These are phyloP conservation scores for Elaphomyces granulatus DNA, from an alignment of 495 filamentous ascomycete genomes.

Conservation along the genomic window DNA sequence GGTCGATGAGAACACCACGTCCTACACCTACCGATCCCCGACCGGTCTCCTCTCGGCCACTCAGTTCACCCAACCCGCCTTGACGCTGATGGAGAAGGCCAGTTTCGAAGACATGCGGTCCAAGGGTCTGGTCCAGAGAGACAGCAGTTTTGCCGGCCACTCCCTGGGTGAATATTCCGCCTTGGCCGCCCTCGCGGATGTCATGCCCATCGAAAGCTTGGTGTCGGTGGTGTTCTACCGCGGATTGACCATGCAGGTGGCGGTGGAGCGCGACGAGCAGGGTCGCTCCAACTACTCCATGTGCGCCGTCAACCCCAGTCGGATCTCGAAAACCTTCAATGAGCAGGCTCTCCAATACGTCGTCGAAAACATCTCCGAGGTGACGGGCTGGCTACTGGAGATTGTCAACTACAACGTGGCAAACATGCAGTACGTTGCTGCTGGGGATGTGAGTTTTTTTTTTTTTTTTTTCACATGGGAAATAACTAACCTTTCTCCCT, in stretches of 20 bases:
- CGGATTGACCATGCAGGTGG: slow-evolving; percentile 97
- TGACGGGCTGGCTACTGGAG: slow-evolving; percentile 88
- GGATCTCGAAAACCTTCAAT: slow-evolving; percentile 95
- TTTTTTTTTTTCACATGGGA: not conserved
- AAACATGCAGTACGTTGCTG: slow-evolving; percentile 97
- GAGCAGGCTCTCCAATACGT: slow-evolving; percentile 93
- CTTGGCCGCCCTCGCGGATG: slow-evolving; percentile 88
- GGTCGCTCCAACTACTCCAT: slow-evolving; percentile 96
- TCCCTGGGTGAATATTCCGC: slow-evolving; percentile 98
- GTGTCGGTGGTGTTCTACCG: slow-evolving; percentile 99
- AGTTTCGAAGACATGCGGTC: slow-evolving; percentile 98
- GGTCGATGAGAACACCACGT: slow-evolving; percentile 76
- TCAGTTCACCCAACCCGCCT: slow-evolving; percentile 93
- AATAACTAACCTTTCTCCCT: slow-evolving; percentile 17
- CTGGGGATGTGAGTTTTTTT: slow-evolving; percentile 52
- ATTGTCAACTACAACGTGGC: slow-evolving; percentile 99
- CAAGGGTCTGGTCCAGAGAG: slow-evolving; percentile 88
- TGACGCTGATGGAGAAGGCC: slow-evolving; percentile 99
- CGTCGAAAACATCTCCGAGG: slow-evolving; percentile 80
- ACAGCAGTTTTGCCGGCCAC: slow-evolving; percentile 95
- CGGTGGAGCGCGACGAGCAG: slow-evolving; percentile 84
- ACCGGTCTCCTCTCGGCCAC: slow-evolving; percentile 93
- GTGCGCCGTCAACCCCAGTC: slow-evolving; percentile 96
- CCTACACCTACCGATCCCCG: slow-evolving; percentile 93
- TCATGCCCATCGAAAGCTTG: slow-evolving; percentile 97